Percentiles rank a stretch among this genome's conserved stretches.
phyloP scores from a whole-genome alignment of 2,329 filamentous ascomycete species.

The Pestalotiopsis sp. region DNA sequence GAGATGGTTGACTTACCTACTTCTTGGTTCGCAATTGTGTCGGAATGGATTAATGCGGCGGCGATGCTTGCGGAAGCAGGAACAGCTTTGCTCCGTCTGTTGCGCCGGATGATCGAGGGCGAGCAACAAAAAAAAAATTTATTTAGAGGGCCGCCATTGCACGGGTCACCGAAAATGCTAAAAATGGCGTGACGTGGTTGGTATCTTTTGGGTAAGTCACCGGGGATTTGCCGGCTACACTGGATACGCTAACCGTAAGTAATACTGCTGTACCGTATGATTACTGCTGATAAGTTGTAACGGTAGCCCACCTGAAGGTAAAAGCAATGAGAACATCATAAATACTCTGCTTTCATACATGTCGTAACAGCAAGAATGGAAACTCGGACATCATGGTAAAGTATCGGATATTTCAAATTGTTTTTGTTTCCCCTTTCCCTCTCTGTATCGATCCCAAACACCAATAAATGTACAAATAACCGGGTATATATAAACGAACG shows the following conservation, averaged over 20 bases:
- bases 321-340: too few relatives aligned
- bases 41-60: not conserved
- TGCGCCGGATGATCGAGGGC: not conserved
- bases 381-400: too few relatives aligned
- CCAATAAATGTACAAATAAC: not conserved
- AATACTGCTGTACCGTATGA: too few relatives aligned
- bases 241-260: not conserved
- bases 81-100: conserved; percentile 3
- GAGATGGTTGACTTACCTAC: not conserved
- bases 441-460: not conserved
- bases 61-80: conserved; percentile 6
- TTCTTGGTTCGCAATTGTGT: not conserved
- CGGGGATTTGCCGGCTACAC: not conserved
- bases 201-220: not conserved
- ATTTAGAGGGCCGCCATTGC: not conserved
- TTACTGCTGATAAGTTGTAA: too few relatives aligned
- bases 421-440: not conserved
- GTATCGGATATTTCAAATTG: not conserved
- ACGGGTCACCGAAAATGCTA: not conserved
- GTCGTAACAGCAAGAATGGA: too few relatives aligned
- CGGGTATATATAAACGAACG: conserved; percentile 2
- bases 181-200: not conserved
- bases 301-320: too few relatives aligned
- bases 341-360: too few relatives aligned
- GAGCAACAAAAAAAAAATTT: not conserved